Base-by-base conservation (phyloP, 2,329 filamentous ascomycete species). In the Setomelanomma holmii region DNA sequence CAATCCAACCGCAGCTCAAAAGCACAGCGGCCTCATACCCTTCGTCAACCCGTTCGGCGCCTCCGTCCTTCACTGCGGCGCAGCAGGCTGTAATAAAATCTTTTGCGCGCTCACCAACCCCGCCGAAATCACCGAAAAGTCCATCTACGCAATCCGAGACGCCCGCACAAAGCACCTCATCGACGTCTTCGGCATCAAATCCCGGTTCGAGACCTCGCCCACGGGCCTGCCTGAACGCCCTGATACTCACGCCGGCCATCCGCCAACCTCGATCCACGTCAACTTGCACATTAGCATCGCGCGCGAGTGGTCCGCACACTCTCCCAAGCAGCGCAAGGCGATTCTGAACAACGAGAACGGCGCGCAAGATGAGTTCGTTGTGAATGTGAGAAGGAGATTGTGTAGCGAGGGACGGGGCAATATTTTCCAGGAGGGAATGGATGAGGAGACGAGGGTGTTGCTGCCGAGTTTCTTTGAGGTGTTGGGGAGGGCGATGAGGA, bases 171-270 rank as follows among this genome's bases (percentile, higher is more conserved):
- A 62, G 39, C 64, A 72, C 45, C 51, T 70, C 16, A 55, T 60
- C 1, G 38, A 52, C 1, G 54, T 61, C 14, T 70, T 62, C 24
- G 59, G 63, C 10, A 51, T 67, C 24, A 43, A 42, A 11, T 53
- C 45, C 3, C 55, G 55, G 36, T 71, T 69, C 38, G 58, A 61
- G 16, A 45, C 27, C 4, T 60, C 55, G 1, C 33, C 45, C 16
- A 72, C 69, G 3, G 72, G 72, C 1, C 52, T 74, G 10, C 71
- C 72, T 0, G 63, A 67, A 30, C 56, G 54, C 4, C 55, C 60
- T 1, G 33, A 40, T 4, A 44, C 40, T n/a, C n/a, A n/a, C n/a
- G n/a, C n/a, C 0, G 65, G 66, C 0, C 46, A 40, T 2, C 54
- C 67, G 7, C 70, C 72, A 1, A 51, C 50, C 2, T 67, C 64